These are phyloP conservation scores for Vickermania ingenoplastis DNA, from an alignment of 208 protist species.

Conservation along the genomic window DNA sequence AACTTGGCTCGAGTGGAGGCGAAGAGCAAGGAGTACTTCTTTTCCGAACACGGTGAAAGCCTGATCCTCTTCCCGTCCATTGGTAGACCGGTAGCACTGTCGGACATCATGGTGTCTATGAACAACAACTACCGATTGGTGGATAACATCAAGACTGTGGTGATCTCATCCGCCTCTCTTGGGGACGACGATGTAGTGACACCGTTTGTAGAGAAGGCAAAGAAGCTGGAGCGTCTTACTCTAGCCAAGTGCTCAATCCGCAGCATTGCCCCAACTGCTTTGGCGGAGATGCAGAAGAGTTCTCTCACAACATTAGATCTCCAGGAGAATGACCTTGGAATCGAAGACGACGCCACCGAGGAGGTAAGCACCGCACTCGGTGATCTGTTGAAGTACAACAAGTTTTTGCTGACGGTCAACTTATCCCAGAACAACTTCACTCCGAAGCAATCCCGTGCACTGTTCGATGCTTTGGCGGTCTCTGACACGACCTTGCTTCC, in stretches of 20 bases:
- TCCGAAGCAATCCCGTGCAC: conserved; percentile 8
- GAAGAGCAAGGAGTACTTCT: conserved; percentile 2
- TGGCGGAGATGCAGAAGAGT: conserved; percentile 13
- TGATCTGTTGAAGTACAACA: conserved; percentile 54
- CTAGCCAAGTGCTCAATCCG: conserved; percentile 7
- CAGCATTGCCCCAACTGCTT: conserved; percentile 3
- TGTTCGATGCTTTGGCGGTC: conserved; percentile 32
- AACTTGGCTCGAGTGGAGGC: conserved; percentile 9
- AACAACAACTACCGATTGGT: not conserved
- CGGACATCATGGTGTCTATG: conserved; percentile 4
- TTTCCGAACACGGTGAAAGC: conserved; percentile 4
- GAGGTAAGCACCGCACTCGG: conserved; percentile 23
- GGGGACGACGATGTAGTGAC: not conserved
- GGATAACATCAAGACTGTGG: not conserved
- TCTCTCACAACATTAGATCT: conserved; percentile 25
- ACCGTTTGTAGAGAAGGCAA: conserved; percentile 1
- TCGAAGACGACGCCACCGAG: conserved; percentile 15
- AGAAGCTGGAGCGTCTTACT: conserved; percentile 1
- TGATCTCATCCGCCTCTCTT: not conserved
- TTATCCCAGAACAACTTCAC: conserved; percentile 48
- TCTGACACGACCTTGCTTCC: conserved; percentile 55
- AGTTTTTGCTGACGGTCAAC: conserved; percentile 59
- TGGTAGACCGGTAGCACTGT: conserved; percentile 5
- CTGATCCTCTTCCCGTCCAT: conserved; percentile 10
- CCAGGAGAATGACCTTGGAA: conserved; percentile 42